These are phyloP conservation scores for Xylaria sp. DNA, from an alignment of 2,329 filamentous ascomycete species.

Conservation along the genomic window DNA sequence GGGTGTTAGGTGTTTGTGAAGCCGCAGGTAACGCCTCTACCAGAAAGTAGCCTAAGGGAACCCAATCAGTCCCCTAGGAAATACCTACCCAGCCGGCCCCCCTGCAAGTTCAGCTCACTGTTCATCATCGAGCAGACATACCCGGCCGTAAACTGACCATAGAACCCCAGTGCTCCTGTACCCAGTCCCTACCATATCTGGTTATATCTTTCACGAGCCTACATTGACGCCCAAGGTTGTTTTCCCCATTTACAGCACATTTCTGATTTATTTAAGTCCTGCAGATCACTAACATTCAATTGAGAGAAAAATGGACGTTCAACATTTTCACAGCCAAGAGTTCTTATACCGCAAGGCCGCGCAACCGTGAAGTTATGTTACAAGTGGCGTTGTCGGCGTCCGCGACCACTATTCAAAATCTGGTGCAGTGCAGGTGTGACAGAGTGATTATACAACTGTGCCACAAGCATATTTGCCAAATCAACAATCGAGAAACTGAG, in stretches of 20 bases:
- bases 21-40: not conserved
- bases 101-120: slow-evolving; percentile 27
- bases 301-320: not conserved
- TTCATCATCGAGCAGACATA: not conserved
- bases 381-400: slow-evolving; percentile 29
- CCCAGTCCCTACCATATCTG: slow-evolving; percentile 30
- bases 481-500: not conserved
- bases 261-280: slow-evolving; percentile 16
- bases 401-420: slow-evolving; percentile 16
- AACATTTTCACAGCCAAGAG: not conserved
- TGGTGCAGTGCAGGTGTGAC: not conserved
- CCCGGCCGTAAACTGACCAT: not conserved
- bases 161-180: not conserved
- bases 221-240: not conserved
- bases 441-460: slow-evolving; percentile 3
- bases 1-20: slow-evolving; percentile 17
- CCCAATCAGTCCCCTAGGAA: not conserved
- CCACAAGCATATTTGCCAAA: not conserved
- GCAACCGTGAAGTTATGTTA: slow-evolving; percentile 33
- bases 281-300: slow-evolving; percentile 13
- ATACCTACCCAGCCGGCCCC: not conserved
- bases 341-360: not conserved
- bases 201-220: slow-evolving; percentile 33
- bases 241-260: slow-evolving; percentile 13
- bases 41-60: not conserved